These are phyloP conservation scores for Leucoagaricus sp. DNA, from an alignment of 1,284 basidiomycete species.

Conservation along the genomic window DNA sequence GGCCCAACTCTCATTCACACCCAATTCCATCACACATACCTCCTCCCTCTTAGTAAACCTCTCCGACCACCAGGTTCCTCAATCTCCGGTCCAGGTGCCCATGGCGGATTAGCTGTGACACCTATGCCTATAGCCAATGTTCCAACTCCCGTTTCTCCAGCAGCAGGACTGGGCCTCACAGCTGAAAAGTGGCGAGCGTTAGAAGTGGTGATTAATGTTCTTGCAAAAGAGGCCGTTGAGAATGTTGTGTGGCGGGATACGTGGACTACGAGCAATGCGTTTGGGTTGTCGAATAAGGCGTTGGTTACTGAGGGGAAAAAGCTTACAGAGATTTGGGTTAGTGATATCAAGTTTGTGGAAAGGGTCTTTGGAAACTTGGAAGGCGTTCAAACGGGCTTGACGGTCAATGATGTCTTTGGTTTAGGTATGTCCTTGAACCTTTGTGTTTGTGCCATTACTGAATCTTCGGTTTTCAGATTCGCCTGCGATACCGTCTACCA, in stretches of 20 bases:
- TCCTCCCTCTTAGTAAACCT: constrained; percentile 59
- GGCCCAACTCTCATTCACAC: constrained; percentile 66
- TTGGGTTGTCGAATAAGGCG: constrained; percentile 21
- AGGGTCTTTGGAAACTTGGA: constrained; percentile 33
- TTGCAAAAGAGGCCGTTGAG: constrained; percentile 68
- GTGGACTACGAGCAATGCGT: constrained; percentile 53
- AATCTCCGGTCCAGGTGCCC: constrained; percentile 31
- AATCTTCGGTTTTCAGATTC: background rate
- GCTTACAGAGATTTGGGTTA: constrained; percentile 50
- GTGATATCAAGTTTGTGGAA: constrained; percentile 49
- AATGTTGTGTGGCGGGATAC: constrained; percentile 65
- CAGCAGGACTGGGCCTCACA: constrained; percentile 58
- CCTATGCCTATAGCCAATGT: constrained; percentile 50
- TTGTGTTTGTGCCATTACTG: background rate
- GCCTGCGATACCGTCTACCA: background rate
- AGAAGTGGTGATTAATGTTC: constrained; percentile 60
- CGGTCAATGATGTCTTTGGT: constrained; percentile 39
- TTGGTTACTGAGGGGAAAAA: background rate
- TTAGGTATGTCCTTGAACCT: constrained; percentile 30
- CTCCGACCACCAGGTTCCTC: constrained; percentile 56
- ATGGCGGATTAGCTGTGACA: constrained; percentile 38
- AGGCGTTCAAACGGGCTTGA: constrained; percentile 33
- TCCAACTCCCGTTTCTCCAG: constrained; percentile 78
- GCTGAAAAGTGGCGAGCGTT: constrained; percentile 64
- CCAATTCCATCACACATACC: constrained; percentile 59